Conservation (phyloP, 805 yeast species). For the Candida coquimbonensis region DNA sequence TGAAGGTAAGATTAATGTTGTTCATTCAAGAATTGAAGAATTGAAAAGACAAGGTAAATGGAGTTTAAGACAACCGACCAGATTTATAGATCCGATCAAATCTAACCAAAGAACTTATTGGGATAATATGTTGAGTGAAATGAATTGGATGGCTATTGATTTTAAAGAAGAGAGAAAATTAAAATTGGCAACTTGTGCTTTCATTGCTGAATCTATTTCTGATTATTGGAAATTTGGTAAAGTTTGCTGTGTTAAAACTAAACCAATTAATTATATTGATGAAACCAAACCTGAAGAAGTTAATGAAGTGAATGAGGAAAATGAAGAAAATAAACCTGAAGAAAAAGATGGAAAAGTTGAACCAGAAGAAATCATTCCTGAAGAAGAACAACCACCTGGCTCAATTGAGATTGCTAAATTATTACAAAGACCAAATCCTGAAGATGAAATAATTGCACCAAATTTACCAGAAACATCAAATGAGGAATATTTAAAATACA, state of each 20-base stretch:
- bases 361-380: not conserved
- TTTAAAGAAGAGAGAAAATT: conserved; percentile 62
- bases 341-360: not conserved
- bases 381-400: conserved; percentile 2
- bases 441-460: conserved; percentile 25
- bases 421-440: conserved; percentile 27
- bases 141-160: conserved; percentile 78
- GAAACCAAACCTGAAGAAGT: conserved; percentile 8
- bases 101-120: conserved; percentile 45
- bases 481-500: conserved; percentile 21
- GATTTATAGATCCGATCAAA: conserved; percentile 55
- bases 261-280: conserved; percentile 31
- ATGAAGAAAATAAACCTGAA: not conserved
- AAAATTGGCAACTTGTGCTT: conserved; percentile 62
- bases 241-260: conserved; percentile 52
- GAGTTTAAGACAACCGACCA: conserved; percentile 82
- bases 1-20: conserved; percentile 87
- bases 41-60: conserved; percentile 80
- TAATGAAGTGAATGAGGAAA: not conserved
- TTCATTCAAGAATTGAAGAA: conserved; percentile 87
- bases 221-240: conserved; percentile 80
- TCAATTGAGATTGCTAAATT: conserved; percentile 33
- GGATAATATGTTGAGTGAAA: conserved; percentile 70
- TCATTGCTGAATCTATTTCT: conserved; percentile 62
- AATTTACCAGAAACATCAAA: conserved; percentile 24